A percentile compares a stretch with the other conserved stretches of the same genome.
Conservation (phyloP, 108 stramenopile species). For the Cyclotella choctawhatcheeana region DNA sequence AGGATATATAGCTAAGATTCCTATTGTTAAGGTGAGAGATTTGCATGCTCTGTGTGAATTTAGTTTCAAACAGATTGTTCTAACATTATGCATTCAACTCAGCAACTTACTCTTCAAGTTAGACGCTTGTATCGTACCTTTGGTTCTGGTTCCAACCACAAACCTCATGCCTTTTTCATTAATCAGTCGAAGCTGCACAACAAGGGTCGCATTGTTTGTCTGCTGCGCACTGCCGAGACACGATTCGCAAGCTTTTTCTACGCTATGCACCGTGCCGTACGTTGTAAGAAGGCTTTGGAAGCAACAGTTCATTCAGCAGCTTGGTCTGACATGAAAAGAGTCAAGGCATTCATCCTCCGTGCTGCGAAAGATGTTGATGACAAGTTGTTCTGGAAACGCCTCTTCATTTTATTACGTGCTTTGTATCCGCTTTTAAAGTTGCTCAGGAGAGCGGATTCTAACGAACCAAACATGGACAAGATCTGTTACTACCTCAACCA, state of each 20-base stretch:
- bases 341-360: not conserved
- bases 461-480: not conserved
- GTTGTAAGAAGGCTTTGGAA: not conserved
- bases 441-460: not conserved
- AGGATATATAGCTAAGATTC: too few species aligned
- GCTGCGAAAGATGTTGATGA: not conserved
- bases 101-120: slow-evolving; percentile 3
- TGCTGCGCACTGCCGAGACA: not conserved
- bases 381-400: not conserved
- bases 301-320: not conserved
- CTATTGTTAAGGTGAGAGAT: too few species aligned
- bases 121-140: slow-evolving; percentile 16
- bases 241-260: not conserved
- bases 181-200: not conserved
- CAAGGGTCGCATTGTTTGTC: not conserved
- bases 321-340: not conserved
- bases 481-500: not conserved
- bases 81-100: not conserved
- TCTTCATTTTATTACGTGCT: not conserved
- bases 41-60: too few species aligned
- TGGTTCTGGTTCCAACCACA: slow-evolving; percentile 6
- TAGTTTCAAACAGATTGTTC: too few species aligned
- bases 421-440: not conserved
- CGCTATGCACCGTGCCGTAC: not conserved
- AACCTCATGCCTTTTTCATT: slow-evolving; percentile 13